phyloP scores from a whole-genome alignment of 139 green algal genomes.

The Chlamydomonas applanata region DNA sequence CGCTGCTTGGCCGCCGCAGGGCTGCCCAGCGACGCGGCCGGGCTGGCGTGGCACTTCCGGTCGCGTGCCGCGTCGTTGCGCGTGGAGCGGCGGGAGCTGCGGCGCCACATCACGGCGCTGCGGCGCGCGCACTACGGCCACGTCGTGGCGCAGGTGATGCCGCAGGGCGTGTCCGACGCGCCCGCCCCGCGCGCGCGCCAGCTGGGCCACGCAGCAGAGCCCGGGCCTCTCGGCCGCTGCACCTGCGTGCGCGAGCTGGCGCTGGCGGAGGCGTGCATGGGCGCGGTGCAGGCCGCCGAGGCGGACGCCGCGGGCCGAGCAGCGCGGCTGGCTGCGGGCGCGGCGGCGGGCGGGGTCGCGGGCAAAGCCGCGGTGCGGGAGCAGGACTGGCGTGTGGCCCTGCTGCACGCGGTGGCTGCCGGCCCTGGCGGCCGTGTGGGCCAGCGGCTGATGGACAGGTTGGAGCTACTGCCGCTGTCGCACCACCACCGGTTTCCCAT shows the following conservation, averaged over 20 bases:
- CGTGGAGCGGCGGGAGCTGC: slow-evolving; percentile 23
- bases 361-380: not conserved
- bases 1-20: no score
- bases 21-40: not conserved
- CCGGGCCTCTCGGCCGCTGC: slow-evolving; percentile 5
- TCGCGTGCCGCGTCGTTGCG: slow-evolving; percentile 9
- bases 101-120: slow-evolving; percentile 21
- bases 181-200: not conserved
- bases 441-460: slow-evolving; percentile 30
- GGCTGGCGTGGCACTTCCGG: slow-evolving; percentile 19
- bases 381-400: slow-evolving; percentile 27
- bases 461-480: slow-evolving; percentile 30
- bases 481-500: slow-evolving; percentile 47
- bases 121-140: slow-evolving; percentile 17
- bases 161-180: not conserved
- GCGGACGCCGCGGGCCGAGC: slow-evolving; percentile 20
- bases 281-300: slow-evolving; percentile 20
- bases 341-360: not conserved
- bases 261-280: slow-evolving; percentile 18
- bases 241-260: slow-evolving; percentile 20
- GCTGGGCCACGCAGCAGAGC: slow-evolving; percentile 11
- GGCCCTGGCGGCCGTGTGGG: slow-evolving; percentile 17
- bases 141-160: not conserved
- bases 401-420: slow-evolving; percentile 13
- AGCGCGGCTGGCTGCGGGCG: slow-evolving; percentile 11